Evolutionary conservation across 2,329 filamentous ascomycete species (phyloP), one percentile per base, ranked within the genome.

Genomic region (Aspergillus sp.): DNA sequence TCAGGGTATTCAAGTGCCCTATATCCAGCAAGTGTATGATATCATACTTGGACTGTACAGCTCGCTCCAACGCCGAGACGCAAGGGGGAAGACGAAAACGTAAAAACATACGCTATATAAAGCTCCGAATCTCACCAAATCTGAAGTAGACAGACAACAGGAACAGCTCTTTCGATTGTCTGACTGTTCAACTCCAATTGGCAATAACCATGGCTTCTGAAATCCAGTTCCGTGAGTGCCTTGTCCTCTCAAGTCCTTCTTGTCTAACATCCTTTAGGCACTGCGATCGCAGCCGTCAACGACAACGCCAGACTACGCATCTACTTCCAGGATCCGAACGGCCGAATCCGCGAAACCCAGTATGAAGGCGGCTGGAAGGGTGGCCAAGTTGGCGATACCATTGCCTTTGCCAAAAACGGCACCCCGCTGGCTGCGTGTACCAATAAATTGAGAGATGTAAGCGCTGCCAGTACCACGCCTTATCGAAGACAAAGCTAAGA

Each of bases 281-380:
- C 36, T 9, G 36, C 34, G n/a, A 39, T 44, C 27, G 42, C 42
- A 5, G 42, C 42, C 5, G 42, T 44, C 3, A 44, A 44, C 10
- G 31, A 29, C 2, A 39, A 12, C 31, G 27, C 12, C 36, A 35
- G 35, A 6, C 42, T 44, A 27, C 36, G 42, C 9, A 30, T 44
- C 6, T 44, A 44, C 37, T 39, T 35, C 8, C 42, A 44, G 29
- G 42, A 44, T 27, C 29, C 37, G 9, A 26, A 34, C 2, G 42
- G 36, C 9, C 19, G 27, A 10, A 44, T 44, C 13, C 36, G 42
- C 1, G 42, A 44, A 30, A 34, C 12, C n/a, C 31, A 33, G 4
- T 35, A 44, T 27, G 42, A 39, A 12, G 13, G 36, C 6, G 10
- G 11, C 7, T 44, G 42, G 36, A 26, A 35, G 26, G 35, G 35